These are phyloP conservation scores for Euryodendron excelsum DNA, from an alignment of 148 eudicot species.

Conservation along the genomic window DNA sequence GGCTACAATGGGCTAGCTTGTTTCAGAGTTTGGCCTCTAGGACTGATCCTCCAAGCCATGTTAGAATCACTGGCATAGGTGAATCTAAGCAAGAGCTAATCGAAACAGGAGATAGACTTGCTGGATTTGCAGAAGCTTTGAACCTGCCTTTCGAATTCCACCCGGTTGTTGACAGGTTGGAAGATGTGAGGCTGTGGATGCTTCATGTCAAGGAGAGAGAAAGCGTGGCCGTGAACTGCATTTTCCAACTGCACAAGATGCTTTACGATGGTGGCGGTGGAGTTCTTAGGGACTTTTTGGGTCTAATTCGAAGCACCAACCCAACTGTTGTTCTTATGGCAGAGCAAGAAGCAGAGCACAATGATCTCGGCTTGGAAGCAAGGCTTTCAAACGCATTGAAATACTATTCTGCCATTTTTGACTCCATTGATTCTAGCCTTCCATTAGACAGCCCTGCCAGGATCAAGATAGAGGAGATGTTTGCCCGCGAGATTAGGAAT, in stretches of 20 bases:
- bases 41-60: conserved; percentile 71
- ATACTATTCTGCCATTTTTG: conserved; percentile 81
- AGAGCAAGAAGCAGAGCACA: conserved; percentile 83
- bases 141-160: conserved; percentile 81
- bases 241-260: conserved; percentile 76
- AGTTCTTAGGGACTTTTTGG: conserved; percentile 67
- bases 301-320: conserved; percentile 71
- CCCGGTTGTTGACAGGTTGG: conserved; percentile 84
- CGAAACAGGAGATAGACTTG: conserved; percentile 79
- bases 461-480: conserved; percentile 77
- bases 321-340: conserved; percentile 59
- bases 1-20: conserved; percentile 90
- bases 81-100: conserved; percentile 85
- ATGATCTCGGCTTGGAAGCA: conserved; percentile 46
- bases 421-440: conserved; percentile 51
- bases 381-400: conserved; percentile 60
- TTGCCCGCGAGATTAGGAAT: conserved; percentile 77
- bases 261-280: conserved; percentile 58
- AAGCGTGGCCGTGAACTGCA: conserved; percentile 71
- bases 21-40: conserved; percentile 75
- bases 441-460: conserved; percentile 51
- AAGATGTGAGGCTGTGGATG: conserved; percentile 97
- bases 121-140: conserved; percentile 67
- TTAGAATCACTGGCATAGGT: conserved; percentile 88
- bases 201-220: conserved; percentile 91